phyloP scores from a whole-genome alignment of 441 rosid species.

The Geranium incanum region DNA sequence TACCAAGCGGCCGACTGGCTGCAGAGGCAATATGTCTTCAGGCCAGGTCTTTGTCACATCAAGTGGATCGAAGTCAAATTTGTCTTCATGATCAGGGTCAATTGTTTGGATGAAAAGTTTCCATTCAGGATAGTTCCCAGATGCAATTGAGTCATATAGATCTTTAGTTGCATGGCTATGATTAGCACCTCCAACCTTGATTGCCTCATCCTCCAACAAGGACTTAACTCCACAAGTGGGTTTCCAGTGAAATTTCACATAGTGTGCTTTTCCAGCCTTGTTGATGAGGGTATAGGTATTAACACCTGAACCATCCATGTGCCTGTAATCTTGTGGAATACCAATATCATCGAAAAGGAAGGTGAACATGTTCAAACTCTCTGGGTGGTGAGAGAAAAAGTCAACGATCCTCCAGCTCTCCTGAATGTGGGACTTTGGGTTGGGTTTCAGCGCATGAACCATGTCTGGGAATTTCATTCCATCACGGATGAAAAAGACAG shows the following conservation, averaged over 20 bases:
- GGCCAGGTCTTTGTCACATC: slow-evolving; percentile 97
- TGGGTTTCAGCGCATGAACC: slow-evolving; percentile 87
- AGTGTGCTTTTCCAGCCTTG: slow-evolving; percentile 72
- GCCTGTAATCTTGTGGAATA: slow-evolving; percentile 88
- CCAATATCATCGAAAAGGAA: slow-evolving; percentile 88
- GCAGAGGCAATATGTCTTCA: slow-evolving; percentile 81
- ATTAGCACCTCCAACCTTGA: slow-evolving; percentile 81
- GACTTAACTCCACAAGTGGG: slow-evolving; percentile 83
- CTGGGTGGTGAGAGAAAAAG: slow-evolving; percentile 91
- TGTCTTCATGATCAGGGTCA: slow-evolving; percentile 76
- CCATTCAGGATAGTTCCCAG: slow-evolving; percentile 92
- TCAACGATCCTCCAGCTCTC: slow-evolving; percentile 89
- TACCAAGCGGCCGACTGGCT: slow-evolving; percentile 96
- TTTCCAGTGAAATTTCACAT: slow-evolving; percentile 90
- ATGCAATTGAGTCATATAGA: slow-evolving; percentile 77
- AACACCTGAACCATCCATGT: slow-evolving; percentile 90
- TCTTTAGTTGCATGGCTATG: slow-evolving; percentile 96
- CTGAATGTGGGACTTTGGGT: slow-evolving; percentile 88
- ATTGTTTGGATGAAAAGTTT: slow-evolving; percentile 77
- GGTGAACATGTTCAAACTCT: slow-evolving; percentile 78
- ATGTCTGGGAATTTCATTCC: slow-evolving; percentile 93
- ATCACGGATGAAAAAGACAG: slow-evolving; percentile 85
- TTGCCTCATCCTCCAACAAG: slow-evolving; percentile 77
- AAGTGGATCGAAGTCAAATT: slow-evolving; percentile 82
- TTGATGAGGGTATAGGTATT: slow-evolving; percentile 70